Evolutionary conservation across 2,329 filamentous ascomycete species (phyloP), one percentile per base, ranked within the genome.

Genomic region (Elsinoe batatas): DNA sequence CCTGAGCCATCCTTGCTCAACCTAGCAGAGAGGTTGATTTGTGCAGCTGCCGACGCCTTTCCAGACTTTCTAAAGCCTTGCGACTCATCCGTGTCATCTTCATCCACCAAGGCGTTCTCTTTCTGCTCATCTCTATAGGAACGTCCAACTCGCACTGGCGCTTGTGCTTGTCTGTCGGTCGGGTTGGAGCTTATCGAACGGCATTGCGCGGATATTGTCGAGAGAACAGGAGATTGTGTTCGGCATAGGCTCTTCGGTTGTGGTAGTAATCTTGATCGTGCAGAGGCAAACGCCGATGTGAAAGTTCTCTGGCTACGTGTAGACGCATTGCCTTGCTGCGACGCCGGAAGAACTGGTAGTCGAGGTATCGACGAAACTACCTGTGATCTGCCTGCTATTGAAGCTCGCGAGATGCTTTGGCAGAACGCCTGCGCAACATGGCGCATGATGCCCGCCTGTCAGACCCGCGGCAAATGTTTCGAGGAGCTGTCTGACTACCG

Each of bases 21-120:
- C 61, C 87, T 88, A 12, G 93, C 93, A 60, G 85, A 84, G 63
- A 97, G 75, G 68, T 98, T 95, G 63, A 98, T 78, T 66, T 97
- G 86, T 2, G 91, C 87, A 10, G 91, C 93, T 64, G 89, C 84
- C 11, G 84, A 81, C 33, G 91, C 93, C 70, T 85, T 91, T 68
- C 95, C 91, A 57, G 88, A 91, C 63, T 81, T 77, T 60, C 78
- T 79, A 67, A 90, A 88, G 18, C 77, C 81, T 57, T 75, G 71
- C 30, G 84, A 79, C 54, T 81, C 75, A 44, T 81, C 80, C 26
- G 73, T 70, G 36, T 72, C 70, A 8, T 65, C 64, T 13, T 69
- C 66, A 17, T 68, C 67, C n/a, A 58, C 59, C 7, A 64, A 61
- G 49, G 65, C 63, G 18, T 54, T 53, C 7, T 57, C 56, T 26